Evolutionary conservation across 306 rosid genomes (phyloP).

Genomic region (Cucurbita argyrosperma): DNA sequence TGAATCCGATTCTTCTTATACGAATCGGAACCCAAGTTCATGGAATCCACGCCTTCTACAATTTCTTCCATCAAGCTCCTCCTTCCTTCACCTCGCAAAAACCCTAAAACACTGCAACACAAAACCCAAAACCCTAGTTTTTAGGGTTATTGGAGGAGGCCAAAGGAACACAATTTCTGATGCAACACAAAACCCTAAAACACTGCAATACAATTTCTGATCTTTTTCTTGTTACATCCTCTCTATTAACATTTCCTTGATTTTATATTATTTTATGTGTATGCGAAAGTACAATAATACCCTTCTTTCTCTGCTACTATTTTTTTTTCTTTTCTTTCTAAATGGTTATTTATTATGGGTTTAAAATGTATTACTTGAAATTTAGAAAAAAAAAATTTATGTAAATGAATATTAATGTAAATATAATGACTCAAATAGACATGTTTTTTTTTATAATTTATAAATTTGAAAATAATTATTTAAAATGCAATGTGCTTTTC

Average conservation of each 20-base stretch:
- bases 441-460: no score
- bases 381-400: no score
- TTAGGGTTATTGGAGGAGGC: not conserved
- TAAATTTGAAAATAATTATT: no score
- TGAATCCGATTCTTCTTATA: conserved; percentile 36
- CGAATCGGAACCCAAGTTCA: conserved; percentile 8
- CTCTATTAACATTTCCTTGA: not conserved
- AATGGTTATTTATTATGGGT: not conserved
- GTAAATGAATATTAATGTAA: no score
- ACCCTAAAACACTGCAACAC: conserved; percentile 3
- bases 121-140: conserved; percentile 4
- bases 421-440: no score
- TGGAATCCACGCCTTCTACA: conserved; percentile 19
- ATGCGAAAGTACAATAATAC: not conserved
- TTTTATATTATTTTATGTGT: not conserved
- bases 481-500: no score
- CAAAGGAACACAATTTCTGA: not conserved
- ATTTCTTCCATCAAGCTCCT: conserved; percentile 25
- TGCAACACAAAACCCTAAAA: not conserved
- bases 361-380: not conserved
- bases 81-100: conserved; percentile 4
- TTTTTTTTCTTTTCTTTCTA: not conserved
- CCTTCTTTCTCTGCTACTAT: not conserved
- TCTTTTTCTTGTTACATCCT: not conserved
- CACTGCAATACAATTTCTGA: not conserved